Conservation (phyloP, 78 protist species). For the Dictyostelium brefeldianum region DNA sequence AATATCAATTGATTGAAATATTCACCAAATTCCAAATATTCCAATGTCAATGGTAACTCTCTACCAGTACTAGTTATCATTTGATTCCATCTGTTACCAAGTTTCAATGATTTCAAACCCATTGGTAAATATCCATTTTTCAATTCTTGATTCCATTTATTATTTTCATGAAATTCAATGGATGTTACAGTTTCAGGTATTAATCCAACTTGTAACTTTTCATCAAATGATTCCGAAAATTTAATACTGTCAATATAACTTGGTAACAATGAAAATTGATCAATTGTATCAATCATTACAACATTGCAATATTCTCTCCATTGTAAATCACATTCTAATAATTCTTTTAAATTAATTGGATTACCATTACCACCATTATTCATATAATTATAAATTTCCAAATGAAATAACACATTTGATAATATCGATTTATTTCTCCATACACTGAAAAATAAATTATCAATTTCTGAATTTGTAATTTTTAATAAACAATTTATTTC, state of each 20-base stretch:
- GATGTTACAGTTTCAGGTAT: not conserved
- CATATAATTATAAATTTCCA: not conserved
- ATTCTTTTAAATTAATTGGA: not conserved
- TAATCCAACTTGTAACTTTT: not conserved
- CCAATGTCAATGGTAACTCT: not conserved
- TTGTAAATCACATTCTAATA: not conserved
- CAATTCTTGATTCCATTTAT: not conserved
- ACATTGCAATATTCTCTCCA: not conserved
- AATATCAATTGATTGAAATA: not conserved
- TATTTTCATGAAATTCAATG: not conserved
- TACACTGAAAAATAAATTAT: not conserved
- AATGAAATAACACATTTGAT: not conserved
- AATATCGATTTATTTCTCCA: not conserved
- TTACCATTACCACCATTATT: not conserved
- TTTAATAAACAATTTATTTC: no score
- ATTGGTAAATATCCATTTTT: not conserved
- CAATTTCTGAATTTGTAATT: no score
- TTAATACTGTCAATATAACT: not conserved
- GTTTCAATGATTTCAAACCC: not conserved
- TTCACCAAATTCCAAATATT: not conserved
- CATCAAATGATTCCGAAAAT: not conserved
- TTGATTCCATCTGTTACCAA: slow-evolving; percentile 6
- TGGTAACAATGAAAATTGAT: not conserved
- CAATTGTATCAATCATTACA: not conserved
- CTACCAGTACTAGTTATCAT: not conserved